phyloP scores from a whole-genome alignment of 2,329 filamentous ascomycete genomes.

The Blastomyces percursus region DNA sequence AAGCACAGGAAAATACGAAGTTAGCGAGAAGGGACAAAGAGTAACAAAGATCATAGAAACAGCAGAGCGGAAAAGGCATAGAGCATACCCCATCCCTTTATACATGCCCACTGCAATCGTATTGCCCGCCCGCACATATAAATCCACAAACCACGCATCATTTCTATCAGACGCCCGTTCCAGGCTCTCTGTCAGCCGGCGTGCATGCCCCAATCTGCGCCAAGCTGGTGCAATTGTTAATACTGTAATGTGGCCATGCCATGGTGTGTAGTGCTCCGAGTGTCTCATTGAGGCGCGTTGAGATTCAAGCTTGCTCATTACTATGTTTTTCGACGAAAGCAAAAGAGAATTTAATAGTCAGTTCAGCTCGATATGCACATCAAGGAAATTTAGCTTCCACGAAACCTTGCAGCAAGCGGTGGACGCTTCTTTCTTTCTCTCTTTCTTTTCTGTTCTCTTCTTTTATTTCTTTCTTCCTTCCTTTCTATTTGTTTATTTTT shows the following conservation, averaged over 20 bases:
- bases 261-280: constrained; percentile 90
- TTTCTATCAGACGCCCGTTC: constrained; percentile 73
- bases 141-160: constrained; percentile 86
- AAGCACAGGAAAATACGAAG: background rate
- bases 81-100: constrained; percentile 63
- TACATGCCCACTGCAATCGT: constrained; percentile 80
- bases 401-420: background rate
- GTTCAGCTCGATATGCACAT: background rate
- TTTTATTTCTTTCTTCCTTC: background rate
- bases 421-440: background rate
- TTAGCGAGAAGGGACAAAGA: background rate
- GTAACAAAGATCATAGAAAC: background rate
- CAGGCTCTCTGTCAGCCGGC: constrained; percentile 66
- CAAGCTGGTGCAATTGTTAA: constrained; percentile 83
- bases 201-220: constrained; percentile 76
- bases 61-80: background rate
- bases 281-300: constrained; percentile 63
- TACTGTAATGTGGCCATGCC: constrained; percentile 96
- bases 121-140: constrained; percentile 88
- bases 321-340: constrained; percentile 36
- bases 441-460: background rate
- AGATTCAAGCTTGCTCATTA: constrained; percentile 94
- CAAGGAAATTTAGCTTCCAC: background rate
- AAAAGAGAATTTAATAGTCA: background rate
- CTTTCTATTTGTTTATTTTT: background rate